A percentile compares a stretch with the other conserved stretches of the same genome.
Evolutionary conservation across 306 rosid species (phyloP).

Genomic region (Glycine soja): DNA sequence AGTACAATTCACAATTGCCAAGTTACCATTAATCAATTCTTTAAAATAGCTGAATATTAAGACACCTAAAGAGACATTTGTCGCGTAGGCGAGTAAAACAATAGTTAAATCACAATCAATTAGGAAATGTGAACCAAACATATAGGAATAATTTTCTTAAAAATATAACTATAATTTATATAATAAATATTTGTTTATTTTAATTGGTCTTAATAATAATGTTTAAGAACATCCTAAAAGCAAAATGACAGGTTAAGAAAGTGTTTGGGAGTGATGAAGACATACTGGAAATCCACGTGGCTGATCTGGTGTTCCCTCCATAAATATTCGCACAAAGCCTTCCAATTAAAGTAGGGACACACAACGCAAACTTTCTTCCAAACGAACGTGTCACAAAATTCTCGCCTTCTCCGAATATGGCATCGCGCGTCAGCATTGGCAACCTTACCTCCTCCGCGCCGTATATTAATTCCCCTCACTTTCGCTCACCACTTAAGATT

Average conservation of each 20-base stretch:
- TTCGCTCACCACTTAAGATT: slow-evolving; percentile 20
- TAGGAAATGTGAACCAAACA: neutral
- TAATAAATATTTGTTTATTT: no score
- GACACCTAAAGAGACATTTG: neutral
- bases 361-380: neutral
- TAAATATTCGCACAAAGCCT: slow-evolving; percentile 49
- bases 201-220: no score
- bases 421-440: slow-evolving; percentile 50
- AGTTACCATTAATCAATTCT: neutral
- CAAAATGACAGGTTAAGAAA: slow-evolving; percentile 21
- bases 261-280: slow-evolving; percentile 1
- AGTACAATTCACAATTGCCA: neutral
- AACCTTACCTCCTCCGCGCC: slow-evolving; percentile 6
- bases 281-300: slow-evolving; percentile 65
- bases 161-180: no score
- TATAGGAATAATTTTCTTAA: no score
- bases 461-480: slow-evolving; percentile 40
- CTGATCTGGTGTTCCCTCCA: slow-evolving; percentile 56
- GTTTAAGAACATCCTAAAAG: neutral
- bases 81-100: neutral
- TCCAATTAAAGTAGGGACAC: neutral
- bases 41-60: neutral
- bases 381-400: slow-evolving; percentile 48
- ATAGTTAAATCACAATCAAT: neutral
- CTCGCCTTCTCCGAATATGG: slow-evolving; percentile 49